Percentiles rank a stretch among this genome's conserved stretches.
phyloP scores from a whole-genome alignment of 1,284 basidiomycete genomes.

The Phlebopus sp. region DNA sequence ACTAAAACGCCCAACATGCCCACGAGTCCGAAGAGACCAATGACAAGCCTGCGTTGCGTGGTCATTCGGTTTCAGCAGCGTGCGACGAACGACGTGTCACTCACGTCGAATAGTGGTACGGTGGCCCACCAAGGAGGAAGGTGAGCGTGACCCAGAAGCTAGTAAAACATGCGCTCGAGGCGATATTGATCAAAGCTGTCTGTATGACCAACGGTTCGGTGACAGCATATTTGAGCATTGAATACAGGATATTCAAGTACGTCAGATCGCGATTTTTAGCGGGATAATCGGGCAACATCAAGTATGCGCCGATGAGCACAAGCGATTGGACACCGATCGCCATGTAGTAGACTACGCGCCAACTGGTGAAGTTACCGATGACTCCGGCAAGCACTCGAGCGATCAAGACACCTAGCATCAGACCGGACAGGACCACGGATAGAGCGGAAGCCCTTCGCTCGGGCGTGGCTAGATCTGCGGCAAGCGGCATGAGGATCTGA shows the following conservation, averaged over 20 bases:
- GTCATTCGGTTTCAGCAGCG: not conserved
- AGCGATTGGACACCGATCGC: conserved; percentile 55
- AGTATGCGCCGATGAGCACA: conserved; percentile 52
- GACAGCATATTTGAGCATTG: conserved; percentile 65
- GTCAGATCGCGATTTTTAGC: conserved; percentile 56
- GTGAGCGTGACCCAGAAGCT: conserved; percentile 74
- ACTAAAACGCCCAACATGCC: conserved; percentile 66
- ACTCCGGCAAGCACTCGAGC: conserved; percentile 68
- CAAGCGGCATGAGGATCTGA: conserved; percentile 61
- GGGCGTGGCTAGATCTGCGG: conserved; percentile 64
- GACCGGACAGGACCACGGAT: conserved; percentile 64
- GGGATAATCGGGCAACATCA: conserved; percentile 68
- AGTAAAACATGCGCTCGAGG: conserved; percentile 55
- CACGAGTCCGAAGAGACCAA: conserved; percentile 70
- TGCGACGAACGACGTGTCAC: conserved; percentile 19
- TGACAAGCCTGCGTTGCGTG: conserved; percentile 45
- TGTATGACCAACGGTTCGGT: conserved; percentile 72
- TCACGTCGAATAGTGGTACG: conserved; percentile 65
- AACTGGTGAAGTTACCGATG: conserved; percentile 58
- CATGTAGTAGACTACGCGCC: conserved; percentile 67
- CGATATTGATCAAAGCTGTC: conserved; percentile 53
- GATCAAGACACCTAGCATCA: conserved; percentile 69
- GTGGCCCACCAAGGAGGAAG: conserved; percentile 63
- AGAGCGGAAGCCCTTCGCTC: conserved; percentile 60
- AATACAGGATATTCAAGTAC: conserved; percentile 59